These are phyloP conservation scores for Penicillium longicatenatum DNA, from an alignment of 495 filamentous ascomycete species.

Conservation along the genomic window DNA sequence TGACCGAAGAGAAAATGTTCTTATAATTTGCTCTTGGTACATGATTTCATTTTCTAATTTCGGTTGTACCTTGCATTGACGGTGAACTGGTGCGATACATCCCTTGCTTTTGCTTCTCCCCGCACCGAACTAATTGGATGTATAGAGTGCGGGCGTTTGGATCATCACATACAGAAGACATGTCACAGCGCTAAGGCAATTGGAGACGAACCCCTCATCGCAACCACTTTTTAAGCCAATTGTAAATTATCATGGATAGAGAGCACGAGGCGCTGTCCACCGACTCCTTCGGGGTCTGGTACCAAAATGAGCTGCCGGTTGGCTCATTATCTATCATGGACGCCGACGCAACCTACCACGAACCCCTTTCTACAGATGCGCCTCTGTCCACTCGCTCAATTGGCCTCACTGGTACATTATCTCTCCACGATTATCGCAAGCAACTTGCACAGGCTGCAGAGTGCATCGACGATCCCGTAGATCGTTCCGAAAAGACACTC, in stretches of 20 bases:
- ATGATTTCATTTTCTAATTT: not conserved
- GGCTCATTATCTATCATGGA: constrained; percentile 21
- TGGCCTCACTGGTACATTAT: constrained; percentile 29
- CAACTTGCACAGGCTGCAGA: constrained; percentile 32
- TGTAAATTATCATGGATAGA: constrained; percentile 1
- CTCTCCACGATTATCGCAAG: constrained; percentile 40
- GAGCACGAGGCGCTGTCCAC: constrained; percentile 13
- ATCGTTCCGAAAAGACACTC: constrained; percentile 31
- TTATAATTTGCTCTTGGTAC: not conserved
- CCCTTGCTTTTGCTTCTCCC: constrained; percentile 20
- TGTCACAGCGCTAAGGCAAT: constrained; percentile 22
- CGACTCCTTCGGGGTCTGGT: constrained; percentile 16
- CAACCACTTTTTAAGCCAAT: not conserved
- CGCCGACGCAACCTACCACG: constrained; percentile 22
- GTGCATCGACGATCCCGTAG: constrained; percentile 27
- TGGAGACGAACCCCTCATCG: constrained; percentile 17
- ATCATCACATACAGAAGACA: constrained; percentile 18
- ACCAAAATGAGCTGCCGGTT: constrained; percentile 24
- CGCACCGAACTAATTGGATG: constrained; percentile 20
- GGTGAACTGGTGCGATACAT: constrained; percentile 12
- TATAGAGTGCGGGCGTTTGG: constrained; percentile 19
- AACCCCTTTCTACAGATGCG: constrained; percentile 23
- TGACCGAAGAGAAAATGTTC: not conserved
- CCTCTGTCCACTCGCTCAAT: constrained; percentile 27
- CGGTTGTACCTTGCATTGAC: constrained; percentile 22